Conservation (phyloP, 768 basidiomycete species). For the Ramaria sp. region DNA sequence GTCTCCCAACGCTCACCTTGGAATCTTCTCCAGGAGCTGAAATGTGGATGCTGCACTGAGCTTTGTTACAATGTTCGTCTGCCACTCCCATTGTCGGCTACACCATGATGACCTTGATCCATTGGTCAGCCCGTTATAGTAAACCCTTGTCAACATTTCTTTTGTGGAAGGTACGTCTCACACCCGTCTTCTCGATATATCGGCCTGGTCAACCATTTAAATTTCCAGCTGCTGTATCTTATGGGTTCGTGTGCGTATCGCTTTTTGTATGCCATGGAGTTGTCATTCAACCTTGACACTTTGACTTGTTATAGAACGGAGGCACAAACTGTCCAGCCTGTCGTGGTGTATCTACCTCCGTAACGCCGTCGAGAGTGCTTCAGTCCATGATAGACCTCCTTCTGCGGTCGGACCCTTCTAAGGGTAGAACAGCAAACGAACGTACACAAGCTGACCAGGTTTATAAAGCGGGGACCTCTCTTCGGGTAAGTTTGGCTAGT, state of each 20-base stretch:
- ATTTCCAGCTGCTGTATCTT: constrained; percentile 58
- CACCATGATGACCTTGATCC: not conserved
- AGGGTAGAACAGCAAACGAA: constrained; percentile 56
- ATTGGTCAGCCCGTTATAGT: constrained; percentile 57
- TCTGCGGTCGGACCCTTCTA: constrained; percentile 59
- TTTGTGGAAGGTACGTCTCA: constrained; percentile 66
- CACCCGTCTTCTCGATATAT: not conserved
- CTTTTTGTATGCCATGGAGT: constrained; percentile 9
- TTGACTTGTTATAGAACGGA: constrained; percentile 45
- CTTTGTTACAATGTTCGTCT: constrained; percentile 46
- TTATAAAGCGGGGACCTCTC: constrained; percentile 47
- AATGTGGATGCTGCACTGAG: constrained; percentile 79
- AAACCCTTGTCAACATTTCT: constrained; percentile 81
- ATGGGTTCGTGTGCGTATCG: constrained; percentile 68
- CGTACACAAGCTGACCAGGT: constrained; percentile 75
- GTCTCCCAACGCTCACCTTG: constrained; percentile 8
- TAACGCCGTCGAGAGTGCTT: constrained; percentile 61
- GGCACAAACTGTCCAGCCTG: constrained; percentile 81
- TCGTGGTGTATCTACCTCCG: constrained; percentile 54
- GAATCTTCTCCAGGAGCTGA: constrained; percentile 52
- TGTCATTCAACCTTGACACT: constrained; percentile 1
- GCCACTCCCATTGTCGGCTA: not conserved
- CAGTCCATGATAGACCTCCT: constrained; percentile 65
- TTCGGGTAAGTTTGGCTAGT: constrained; percentile 42
- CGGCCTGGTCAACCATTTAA: not conserved